Evolutionary conservation across 2,329 filamentous ascomycete species (phyloP).

Genomic region (Pseudogymnoascus sp.): DNA sequence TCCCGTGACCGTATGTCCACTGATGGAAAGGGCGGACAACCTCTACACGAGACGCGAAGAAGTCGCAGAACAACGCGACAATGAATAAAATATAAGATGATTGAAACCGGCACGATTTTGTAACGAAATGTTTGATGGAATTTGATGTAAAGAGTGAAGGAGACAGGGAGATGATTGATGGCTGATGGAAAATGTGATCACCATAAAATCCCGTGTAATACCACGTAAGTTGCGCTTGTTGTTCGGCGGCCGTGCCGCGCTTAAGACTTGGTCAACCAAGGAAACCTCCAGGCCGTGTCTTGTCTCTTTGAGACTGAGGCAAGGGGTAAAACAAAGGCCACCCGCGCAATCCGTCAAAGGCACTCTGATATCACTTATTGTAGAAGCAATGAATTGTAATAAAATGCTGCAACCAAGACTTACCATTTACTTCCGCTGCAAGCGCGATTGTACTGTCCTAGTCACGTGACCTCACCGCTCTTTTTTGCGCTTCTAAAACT

Average conservation of each 20-base stretch:
- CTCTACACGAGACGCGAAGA: neutral
- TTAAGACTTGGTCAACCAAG: constrained; percentile 5
- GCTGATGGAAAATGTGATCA: neutral
- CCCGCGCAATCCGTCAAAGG: neutral
- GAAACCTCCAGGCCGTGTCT: neutral
- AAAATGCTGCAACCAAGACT: neutral
- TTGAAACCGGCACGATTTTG: neutral
- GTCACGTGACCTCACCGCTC: neutral
- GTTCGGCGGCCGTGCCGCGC: constrained; percentile 2
- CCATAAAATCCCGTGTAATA: constrained; percentile 1
- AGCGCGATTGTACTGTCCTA: neutral
- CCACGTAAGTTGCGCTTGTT: constrained; percentile 9
- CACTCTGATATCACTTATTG: neutral
- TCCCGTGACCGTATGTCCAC: neutral
- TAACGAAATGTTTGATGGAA: neutral
- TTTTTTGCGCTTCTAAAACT: neutral
- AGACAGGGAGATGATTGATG: neutral
- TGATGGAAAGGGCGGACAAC: neutral
- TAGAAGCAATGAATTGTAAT: neutral
- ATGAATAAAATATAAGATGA: neutral
- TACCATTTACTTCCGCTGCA: neutral
- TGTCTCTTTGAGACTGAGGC: constrained; percentile 1
- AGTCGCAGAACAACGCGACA: neutral
- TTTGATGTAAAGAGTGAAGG: neutral
- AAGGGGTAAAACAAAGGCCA: neutral